phyloP scores from a whole-genome alignment of 768 basidiomycete genomes.

The Termitomyces sp. region DNA sequence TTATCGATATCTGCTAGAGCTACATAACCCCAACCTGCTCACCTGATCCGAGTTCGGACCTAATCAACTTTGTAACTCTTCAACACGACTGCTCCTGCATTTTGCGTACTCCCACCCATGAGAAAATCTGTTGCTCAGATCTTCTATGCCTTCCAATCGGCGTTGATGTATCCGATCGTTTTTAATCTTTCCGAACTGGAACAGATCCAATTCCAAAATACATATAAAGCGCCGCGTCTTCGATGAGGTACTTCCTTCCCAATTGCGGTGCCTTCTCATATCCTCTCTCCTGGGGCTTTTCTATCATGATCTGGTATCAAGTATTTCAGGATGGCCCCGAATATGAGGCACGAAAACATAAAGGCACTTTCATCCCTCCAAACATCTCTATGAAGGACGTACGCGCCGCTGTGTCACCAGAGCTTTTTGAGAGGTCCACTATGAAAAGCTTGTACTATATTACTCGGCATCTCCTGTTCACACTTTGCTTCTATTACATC shows the following conservation, averaged over 20 bases:
- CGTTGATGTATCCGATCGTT: slow-evolving; percentile 14
- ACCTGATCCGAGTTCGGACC: neutral
- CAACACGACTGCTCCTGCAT: neutral
- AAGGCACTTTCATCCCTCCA: slow-evolving; percentile 33
- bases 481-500: slow-evolving; percentile 30
- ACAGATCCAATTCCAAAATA: slow-evolving; percentile 6
- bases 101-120: slow-evolving; percentile 1
- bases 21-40: neutral
- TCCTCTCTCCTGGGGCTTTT: neutral
- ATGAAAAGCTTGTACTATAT: slow-evolving; percentile 38
- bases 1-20: neutral
- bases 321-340: slow-evolving; percentile 43
- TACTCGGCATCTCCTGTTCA: slow-evolving; percentile 33
- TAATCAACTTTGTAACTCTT: neutral
- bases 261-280: neutral
- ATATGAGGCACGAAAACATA: slow-evolving; percentile 37
- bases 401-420: slow-evolving; percentile 40
- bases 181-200: slow-evolving; percentile 14
- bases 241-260: neutral
- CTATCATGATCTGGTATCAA: slow-evolving; percentile 34
- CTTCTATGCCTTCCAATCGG: slow-evolving; percentile 11
- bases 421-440: slow-evolving; percentile 41
- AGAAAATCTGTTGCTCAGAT: slow-evolving; percentile 10
- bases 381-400: slow-evolving; percentile 37
- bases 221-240: slow-evolving; percentile 7